Conservation (phyloP, 2,329 filamentous ascomycete species). For the Colletotrichum tamarilloi region DNA sequence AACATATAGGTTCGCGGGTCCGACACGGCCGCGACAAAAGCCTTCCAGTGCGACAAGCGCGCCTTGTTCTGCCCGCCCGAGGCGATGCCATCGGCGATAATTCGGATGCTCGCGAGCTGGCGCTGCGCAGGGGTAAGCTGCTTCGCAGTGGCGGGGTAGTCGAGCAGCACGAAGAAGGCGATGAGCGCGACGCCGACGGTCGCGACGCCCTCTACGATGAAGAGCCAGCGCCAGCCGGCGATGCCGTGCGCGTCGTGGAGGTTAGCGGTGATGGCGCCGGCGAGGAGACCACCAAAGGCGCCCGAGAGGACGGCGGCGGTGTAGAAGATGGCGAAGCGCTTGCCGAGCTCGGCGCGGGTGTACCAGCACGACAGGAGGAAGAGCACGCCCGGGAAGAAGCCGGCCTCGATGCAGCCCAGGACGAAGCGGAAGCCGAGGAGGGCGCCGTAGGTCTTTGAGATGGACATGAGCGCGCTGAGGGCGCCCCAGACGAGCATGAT, state of each 20-base stretch:
- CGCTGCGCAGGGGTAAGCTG: constrained; percentile 71
- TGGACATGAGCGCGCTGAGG: constrained; percentile 60
- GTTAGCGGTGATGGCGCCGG: constrained; percentile 56
- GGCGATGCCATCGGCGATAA: constrained; percentile 53
- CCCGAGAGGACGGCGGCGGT: constrained; percentile 64
- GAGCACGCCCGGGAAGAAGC: constrained; percentile 63
- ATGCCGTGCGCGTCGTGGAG: constrained; percentile 59
- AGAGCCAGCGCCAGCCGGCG: constrained; percentile 64
- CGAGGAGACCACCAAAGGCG: constrained; percentile 63
- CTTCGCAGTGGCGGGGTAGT: constrained; percentile 73
- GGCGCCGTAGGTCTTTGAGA: constrained; percentile 57
- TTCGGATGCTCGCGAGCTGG: constrained; percentile 62
- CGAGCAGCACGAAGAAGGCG: constrained; percentile 75
- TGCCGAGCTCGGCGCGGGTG: constrained; percentile 50
- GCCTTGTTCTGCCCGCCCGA: constrained; percentile 43
- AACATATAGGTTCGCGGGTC: constrained; percentile 61
- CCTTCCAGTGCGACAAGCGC: constrained; percentile 41
- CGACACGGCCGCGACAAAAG: constrained; percentile 47
- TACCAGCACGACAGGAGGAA: constrained; percentile 68
- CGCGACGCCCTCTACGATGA: constrained; percentile 69
- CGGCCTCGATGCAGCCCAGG: constrained; percentile 61
- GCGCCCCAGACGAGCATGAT: constrained; percentile 64
- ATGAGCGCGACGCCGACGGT: constrained; percentile 72
- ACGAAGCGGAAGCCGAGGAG: constrained; percentile 58
- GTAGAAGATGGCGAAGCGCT: constrained; percentile 68